Evolutionary conservation across 2,329 filamentous ascomycete species (phyloP), one percentile per base, ranked within the genome.

Genomic region (Cercospora sesami): DNA sequence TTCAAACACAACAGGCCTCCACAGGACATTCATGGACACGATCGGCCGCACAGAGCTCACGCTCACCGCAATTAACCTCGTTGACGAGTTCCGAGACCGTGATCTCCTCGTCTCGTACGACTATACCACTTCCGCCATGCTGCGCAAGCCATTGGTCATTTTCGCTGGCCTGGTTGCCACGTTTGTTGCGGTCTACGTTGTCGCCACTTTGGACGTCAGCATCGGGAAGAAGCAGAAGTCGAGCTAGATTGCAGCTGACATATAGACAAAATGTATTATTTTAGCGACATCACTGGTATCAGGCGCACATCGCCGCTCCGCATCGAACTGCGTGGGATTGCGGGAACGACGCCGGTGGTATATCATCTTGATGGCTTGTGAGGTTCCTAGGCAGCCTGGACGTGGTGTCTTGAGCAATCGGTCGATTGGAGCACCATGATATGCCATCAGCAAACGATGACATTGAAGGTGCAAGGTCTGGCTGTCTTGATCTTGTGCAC

Each of bases 1-100:
- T 60, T 84, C 86, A 60, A 86, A 87, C 69, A 80, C 82, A n/a
- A 81, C 84, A 21, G 87, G 86, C 71, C 81, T 90, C n/a, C 88
- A 95, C 82, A 90, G 89, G 80, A 97, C 94, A 0, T 99, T 93
- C 81, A 91, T 99, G 82, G 95, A 99, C 80, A 98, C 95, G 0
- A 76, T 94, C 33, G 95, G 95, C 69, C 91, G 95, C 71, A 96
- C 94, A 0, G 87, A 90, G 0, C 85, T 99, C 69, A 90, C 86
- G 61, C 85, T 99, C 75, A 91, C 90, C 69, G 92, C 93, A 7
- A 86, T 89, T 74, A 98, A 97, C 79, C 83, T 98, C 63, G 92
- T 96, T 1, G 95, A 99, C 74, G 95, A 98, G 73, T 88, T 94
- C 76, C 87, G 94, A 64, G 93, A 94, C 76, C 89, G 91, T 33